phyloP scores from a whole-genome alignment of 805 yeast genomes.

The Candida railenensis region DNA sequence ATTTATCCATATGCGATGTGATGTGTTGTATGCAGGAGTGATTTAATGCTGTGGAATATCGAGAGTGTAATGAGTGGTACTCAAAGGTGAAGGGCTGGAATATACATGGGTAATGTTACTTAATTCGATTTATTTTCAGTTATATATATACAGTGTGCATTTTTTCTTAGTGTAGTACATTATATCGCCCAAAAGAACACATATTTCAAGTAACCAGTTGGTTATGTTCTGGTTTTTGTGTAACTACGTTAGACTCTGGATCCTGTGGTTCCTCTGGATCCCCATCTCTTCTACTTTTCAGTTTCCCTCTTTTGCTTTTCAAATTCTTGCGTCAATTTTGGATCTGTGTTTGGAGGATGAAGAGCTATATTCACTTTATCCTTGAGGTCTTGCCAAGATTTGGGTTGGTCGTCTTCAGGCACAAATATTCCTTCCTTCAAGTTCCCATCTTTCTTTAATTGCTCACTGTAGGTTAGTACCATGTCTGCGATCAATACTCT shows the following conservation, averaged over 20 bases:
- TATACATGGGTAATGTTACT: too few species aligned
- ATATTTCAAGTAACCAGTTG: too few species aligned
- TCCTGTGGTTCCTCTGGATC: not conserved
- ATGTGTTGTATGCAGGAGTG: not conserved
- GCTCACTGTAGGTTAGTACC: constrained; percentile 43
- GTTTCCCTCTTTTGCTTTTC: not conserved
- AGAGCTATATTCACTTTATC: constrained; percentile 27
- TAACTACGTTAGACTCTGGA: too few species aligned
- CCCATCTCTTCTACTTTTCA: not conserved
- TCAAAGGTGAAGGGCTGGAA: too few species aligned
- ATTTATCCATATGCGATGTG: not conserved
- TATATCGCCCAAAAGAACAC: too few species aligned
- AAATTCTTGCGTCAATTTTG: not conserved
- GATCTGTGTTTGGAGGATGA: constrained; percentile 20
- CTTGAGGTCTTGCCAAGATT: constrained; percentile 38
- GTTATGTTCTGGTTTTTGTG: too few species aligned
- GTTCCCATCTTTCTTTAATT: constrained; percentile 62
- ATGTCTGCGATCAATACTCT: not conserved
- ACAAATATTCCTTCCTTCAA: constrained; percentile 59
- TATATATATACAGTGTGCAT: too few species aligned
- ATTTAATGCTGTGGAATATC: too few species aligned
- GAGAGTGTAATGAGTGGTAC: too few species aligned
- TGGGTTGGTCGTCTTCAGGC: constrained; percentile 42
- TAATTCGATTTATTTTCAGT: too few species aligned
- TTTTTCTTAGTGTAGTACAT: too few species aligned